phyloP scores from a whole-genome alignment of 805 yeast species.

The Metahyphopichia silvanorum region DNA sequence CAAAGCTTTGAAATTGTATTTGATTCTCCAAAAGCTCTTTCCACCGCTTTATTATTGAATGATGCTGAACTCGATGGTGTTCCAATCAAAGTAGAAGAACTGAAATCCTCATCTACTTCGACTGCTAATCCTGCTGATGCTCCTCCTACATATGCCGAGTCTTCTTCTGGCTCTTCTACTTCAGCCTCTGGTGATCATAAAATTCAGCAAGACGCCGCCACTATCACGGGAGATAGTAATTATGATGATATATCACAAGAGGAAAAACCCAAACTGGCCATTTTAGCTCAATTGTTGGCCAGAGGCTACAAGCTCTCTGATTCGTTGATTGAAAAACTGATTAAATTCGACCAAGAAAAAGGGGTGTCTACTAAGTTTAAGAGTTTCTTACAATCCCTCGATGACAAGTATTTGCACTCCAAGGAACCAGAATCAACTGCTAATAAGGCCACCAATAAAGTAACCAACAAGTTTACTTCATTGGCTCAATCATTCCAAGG shows the following conservation, averaged over 20 bases:
- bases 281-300: constrained; percentile 71
- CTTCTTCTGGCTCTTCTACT: constrained; percentile 9
- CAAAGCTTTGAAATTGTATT: constrained; percentile 50
- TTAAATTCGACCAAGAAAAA: constrained; percentile 60
- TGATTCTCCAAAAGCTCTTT: constrained; percentile 56
- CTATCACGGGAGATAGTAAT: constrained; percentile 24
- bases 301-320: constrained; percentile 73
- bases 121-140: constrained; percentile 9
- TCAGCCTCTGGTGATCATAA: constrained; percentile 16
- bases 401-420: constrained; percentile 55
- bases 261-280: constrained; percentile 70
- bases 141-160: constrained; percentile 10
- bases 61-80: constrained; percentile 71
- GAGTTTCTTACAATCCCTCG: constrained; percentile 51
- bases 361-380: constrained; percentile 60
- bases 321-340: constrained; percentile 54
- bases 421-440: constrained; percentile 48
- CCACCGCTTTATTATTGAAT: constrained; percentile 66
- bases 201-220: constrained; percentile 12
- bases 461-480: constrained; percentile 40
- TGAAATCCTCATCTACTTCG: constrained; percentile 11
- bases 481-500: constrained; percentile 29
- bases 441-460: constrained; percentile 28
- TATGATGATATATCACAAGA: constrained; percentile 65
- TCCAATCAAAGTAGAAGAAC: constrained; percentile 46